Evolutionary conservation across 768 basidiomycete genomes (phyloP), one percentile per base, ranked within the genome.

Genomic region (Suillus lakei): DNA sequence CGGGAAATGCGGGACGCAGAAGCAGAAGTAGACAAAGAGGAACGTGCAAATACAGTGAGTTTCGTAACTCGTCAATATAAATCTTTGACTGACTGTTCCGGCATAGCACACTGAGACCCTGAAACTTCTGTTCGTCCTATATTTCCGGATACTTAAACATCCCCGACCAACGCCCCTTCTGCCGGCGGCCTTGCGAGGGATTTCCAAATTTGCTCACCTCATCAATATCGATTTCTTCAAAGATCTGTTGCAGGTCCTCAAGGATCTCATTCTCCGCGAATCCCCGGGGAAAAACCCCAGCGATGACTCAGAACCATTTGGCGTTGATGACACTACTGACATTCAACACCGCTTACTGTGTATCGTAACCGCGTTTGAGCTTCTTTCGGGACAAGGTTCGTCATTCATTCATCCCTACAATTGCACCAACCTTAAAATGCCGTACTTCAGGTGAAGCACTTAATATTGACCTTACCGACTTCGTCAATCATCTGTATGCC

Each of bases 181-280:
- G 16, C 90, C 95, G 26, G 86, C 92, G 38, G 96, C 96, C 50
- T 83, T 99, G 68, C 90, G 91, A 72, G 98, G 98, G 67, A 92
- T 99, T 71, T 89, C 96, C 3, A 90, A 88, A 79, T 99, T 94
- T 73, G 91, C 97, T 1, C 98, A 99, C 75, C 87, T 98, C 64
- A 95, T 99, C 76, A 99, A 98, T 78, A 87, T 99, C 70, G 96
- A 99, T 76, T 99, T 99, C 80, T 99, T 99, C 87, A 90, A 91
- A 73, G 98, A 99, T 79, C 83, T 99, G 55, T 85, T 99, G 82
- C 83, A 87, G 62, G 93, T 96, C 6, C 82, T 99, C 39, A 92
- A 92, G 79, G 84, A 84, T 64, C 85, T 96, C 64, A 87, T 96
- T 71, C 73, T 81, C 60, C 87, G 86, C 66, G 82, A 84, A 48